These are phyloP conservation scores for Yamadazyma jaroonii DNA, from an alignment of 1,139 yeast genomes.

Conservation along the genomic window DNA sequence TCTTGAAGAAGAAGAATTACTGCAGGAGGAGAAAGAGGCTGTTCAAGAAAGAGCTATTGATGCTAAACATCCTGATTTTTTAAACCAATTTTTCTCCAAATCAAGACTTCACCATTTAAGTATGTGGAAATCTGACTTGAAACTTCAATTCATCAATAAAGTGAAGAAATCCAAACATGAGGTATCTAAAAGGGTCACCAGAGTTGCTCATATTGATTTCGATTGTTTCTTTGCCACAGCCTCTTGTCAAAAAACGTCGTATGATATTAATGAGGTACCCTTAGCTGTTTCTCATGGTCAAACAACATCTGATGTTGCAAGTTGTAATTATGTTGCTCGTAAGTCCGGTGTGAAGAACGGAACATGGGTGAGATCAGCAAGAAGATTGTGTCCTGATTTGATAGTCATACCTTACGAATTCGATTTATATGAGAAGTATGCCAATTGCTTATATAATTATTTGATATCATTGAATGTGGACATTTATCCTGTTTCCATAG, in stretches of 20 bases:
- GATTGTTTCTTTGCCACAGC: conserved; percentile 94
- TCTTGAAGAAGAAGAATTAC: conserved; percentile 5
- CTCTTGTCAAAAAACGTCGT: conserved; percentile 58
- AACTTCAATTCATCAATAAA: conserved; percentile 52
- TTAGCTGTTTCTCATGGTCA: conserved; percentile 86
- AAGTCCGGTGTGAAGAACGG: conserved; percentile 75
- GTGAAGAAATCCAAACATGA: too few species aligned
- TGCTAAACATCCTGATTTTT: conserved; percentile 77
- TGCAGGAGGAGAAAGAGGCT: conserved; percentile 3
- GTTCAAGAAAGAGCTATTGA: conserved; percentile 26
- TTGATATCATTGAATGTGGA: conserved; percentile 54
- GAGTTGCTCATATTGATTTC: conserved; percentile 80
- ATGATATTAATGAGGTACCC: conserved; percentile 59
- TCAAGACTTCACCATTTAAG: conserved; percentile 88
- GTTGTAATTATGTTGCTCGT: conserved; percentile 87
- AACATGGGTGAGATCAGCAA: conserved; percentile 80
- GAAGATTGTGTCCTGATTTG: conserved; percentile 60
- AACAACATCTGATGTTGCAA: conserved; percentile 73
- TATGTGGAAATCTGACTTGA: conserved; percentile 77
- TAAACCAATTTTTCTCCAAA: conserved; percentile 67
- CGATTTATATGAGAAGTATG: conserved; percentile 57
- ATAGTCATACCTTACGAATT: conserved; percentile 70
- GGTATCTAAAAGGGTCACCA: conserved; percentile 22
- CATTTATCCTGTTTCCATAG: conserved; percentile 84
- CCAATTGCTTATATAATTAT: conserved; percentile 50